phyloP scores from a whole-genome alignment of 352 stramenopile genomes.

The Albugo candida region DNA sequence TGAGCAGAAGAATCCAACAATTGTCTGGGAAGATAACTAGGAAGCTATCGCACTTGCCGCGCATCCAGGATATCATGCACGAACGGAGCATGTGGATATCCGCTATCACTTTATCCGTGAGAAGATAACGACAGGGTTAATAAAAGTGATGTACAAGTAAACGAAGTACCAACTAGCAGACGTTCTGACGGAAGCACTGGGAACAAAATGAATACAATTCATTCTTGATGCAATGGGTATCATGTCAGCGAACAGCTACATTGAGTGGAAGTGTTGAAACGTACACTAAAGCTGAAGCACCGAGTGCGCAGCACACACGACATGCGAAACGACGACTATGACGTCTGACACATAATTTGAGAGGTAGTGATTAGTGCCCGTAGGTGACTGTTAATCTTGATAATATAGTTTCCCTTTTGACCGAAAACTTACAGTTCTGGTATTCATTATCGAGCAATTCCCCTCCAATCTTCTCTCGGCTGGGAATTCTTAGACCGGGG shows the following conservation, averaged over 20 bases:
- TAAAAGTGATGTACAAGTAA: slow-evolving; percentile 6
- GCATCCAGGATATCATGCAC: neutral
- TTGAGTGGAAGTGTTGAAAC: slow-evolving; percentile 2
- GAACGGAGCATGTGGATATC: slow-evolving; percentile 13
- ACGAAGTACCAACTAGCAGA: slow-evolving; percentile 10
- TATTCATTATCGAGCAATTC: no score
- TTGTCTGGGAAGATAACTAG: slow-evolving; percentile 8
- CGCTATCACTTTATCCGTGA: slow-evolving; percentile 11
- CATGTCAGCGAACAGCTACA: neutral
- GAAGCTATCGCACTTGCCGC: slow-evolving; percentile 6
- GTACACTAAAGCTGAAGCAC: no score
- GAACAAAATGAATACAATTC: neutral
- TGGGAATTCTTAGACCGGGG: no score
- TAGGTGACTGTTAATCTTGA: no score
- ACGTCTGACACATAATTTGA: no score
- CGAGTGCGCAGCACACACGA: no score
- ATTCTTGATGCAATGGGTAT: neutral
- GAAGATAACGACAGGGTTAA: slow-evolving; percentile 1
- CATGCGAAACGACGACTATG: no score
- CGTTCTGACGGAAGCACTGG: slow-evolving; percentile 8
- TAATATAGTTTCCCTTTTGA: no score
- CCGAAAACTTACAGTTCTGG: no score
- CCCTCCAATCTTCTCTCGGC: no score
- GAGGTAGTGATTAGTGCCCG: no score
- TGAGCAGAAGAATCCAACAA: slow-evolving; percentile 4